phyloP scores from a whole-genome alignment of 2,329 filamentous ascomycete species.

The Tolypocladium endophyticum region DNA sequence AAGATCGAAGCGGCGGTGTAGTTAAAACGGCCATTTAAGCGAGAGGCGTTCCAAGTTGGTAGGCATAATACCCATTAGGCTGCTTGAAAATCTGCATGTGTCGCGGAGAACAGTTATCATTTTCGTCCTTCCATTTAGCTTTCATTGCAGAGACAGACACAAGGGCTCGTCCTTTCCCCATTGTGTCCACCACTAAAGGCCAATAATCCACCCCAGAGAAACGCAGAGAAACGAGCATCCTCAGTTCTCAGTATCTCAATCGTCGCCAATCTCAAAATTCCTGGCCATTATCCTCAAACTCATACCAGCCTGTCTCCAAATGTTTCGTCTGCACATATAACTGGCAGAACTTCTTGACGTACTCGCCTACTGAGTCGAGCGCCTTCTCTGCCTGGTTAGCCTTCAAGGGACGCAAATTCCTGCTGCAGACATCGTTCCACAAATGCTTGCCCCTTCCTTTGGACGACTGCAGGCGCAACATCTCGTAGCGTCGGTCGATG shows the following conservation, averaged over 20 bases:
- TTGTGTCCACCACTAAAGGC: background rate
- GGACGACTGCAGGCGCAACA: background rate
- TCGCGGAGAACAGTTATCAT: background rate
- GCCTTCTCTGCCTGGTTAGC: background rate
- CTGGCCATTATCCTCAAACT: background rate
- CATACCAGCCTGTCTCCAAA: background rate
- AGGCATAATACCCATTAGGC: background rate
- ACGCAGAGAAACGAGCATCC: background rate
- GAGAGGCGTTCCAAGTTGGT: slow-evolving; percentile 2
- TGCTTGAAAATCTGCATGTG: background rate
- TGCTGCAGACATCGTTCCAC: slow-evolving; percentile 9
- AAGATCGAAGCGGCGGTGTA: slow-evolving; percentile 31
- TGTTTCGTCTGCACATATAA: background rate
- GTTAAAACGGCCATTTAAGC: background rate
- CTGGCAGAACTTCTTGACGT: slow-evolving; percentile 4
- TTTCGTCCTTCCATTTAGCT: background rate
- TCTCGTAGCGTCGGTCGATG: slow-evolving; percentile 7
- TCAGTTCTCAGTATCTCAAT: background rate
- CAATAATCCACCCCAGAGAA: background rate
- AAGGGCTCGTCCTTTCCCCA: background rate
- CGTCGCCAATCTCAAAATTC: background rate
- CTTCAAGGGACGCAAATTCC: background rate
- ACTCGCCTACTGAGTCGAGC: slow-evolving; percentile 1
- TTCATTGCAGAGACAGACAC: background rate
- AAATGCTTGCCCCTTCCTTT: slow-evolving; percentile 6